A percentile compares a stretch with the other conserved stretches of the same genome.
Conservation (phyloP, 106 monocot species). For the Iris macrosiphon region DNA sequence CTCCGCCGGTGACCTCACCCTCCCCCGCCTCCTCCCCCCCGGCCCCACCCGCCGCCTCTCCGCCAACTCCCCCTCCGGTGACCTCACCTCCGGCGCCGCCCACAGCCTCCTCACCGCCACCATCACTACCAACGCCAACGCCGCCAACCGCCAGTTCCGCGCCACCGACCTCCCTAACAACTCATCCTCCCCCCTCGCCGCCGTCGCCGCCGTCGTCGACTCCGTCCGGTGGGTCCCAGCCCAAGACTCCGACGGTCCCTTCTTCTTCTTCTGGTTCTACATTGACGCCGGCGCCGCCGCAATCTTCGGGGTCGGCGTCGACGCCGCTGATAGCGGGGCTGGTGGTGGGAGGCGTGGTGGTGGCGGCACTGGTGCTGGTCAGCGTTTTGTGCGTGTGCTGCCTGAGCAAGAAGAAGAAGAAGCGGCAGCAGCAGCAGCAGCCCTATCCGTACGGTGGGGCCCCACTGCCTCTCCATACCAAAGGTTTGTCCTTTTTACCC, state of each 20-base stretch:
- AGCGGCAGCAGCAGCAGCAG: not conserved
- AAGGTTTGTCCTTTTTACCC: not conserved
- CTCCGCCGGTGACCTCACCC: not conserved
- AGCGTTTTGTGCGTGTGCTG: not conserved
- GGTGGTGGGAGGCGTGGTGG: not conserved
- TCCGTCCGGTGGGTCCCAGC: not conserved
- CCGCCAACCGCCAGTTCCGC: not conserved
- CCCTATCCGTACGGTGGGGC: not conserved
- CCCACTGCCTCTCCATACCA: constrained; percentile 12
- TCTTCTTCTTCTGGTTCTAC: not conserved
- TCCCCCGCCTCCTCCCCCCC: not conserved
- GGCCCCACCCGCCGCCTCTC: not conserved
- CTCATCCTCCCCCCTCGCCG: not conserved
- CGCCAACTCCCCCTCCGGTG: not conserved
- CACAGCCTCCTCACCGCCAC: not conserved
- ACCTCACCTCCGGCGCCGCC: not conserved
- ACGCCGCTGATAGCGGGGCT: not conserved
- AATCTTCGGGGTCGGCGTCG: not conserved
- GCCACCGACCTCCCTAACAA: not conserved
- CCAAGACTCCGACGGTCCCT: not conserved
- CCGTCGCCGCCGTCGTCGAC: not conserved
- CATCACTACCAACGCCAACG: not conserved
- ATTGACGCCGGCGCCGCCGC: not conserved
- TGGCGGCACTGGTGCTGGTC: not conserved
- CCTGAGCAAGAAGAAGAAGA: constrained; percentile 1